Evolutionary conservation across 2,329 filamentous ascomycete genomes (phyloP), one percentile per base, ranked within the genome.

Genomic region (Penicillium sp.): DNA sequence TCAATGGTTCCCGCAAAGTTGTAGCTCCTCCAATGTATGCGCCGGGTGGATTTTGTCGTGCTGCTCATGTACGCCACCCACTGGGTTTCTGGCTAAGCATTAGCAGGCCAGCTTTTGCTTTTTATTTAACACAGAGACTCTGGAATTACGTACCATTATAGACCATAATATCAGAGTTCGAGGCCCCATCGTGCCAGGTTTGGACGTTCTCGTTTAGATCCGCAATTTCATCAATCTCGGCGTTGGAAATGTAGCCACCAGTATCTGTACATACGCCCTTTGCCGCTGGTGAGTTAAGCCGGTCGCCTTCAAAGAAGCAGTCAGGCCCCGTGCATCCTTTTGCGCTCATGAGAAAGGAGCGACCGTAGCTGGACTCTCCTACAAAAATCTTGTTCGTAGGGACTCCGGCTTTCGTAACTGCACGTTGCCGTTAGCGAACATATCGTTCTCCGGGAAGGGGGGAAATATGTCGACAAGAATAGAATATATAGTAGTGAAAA

Each of bases 1-100:
- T 56, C 54, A 6, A 56, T 48, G 7, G 54, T 56, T 11, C 54
- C 54, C n/a, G 26, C 26, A 48, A 56, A 56, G 44, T 56, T 56
- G 13, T 31, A 44, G 8, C 30, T 26, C 26, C 38, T 30, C 54
- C 54, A 56, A 19, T 17, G 21, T 4, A 47, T 44, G 7, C 54
- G 44, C 4, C 54, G 44, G 17, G 54, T 29, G 19, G 11, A 19
- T 29, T 56, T 56, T n/a, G 54, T 56, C n/a, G 21, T 48, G 9
- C 21, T 17, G 5, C 41, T 21, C 54, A 56, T 47, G 44, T 56
- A 56, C 1, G 54, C 54, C 8, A 38, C 31, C 54, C 54, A 56
- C 48, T 56, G 23, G 17, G 35, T 11, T 26, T 56, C 54, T 56
- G 41, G 3, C 26, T 35, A 13, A 48, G 11, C 8, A 47, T 21